These are phyloP conservation scores for Vinca minor DNA, from an alignment of 257 asterid species.

Conservation along the genomic window DNA sequence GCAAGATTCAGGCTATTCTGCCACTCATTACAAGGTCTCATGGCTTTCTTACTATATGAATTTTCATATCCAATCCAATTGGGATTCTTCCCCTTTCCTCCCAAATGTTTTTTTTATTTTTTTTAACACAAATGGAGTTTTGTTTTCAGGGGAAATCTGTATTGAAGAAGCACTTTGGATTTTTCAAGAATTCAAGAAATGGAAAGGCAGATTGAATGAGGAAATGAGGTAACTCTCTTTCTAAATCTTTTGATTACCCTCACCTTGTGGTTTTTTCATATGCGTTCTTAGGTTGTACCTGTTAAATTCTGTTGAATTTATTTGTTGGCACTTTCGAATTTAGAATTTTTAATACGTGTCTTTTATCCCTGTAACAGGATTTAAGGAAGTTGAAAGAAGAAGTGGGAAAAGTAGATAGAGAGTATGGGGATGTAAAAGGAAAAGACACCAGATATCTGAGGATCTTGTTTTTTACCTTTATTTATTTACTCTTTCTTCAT, in stretches of 20 bases:
- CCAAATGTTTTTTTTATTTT: too few species aligned
- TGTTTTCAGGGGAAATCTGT: constrained; percentile 47
- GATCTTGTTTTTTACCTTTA: constrained; percentile 36
- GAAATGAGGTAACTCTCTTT: constrained; percentile 35
- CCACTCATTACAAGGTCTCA: constrained; percentile 44
- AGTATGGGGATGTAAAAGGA: constrained; percentile 26
- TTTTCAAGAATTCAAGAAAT: constrained; percentile 43
- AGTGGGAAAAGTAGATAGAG: constrained; percentile 26
- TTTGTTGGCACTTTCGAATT: too few species aligned
- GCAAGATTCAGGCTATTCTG: constrained; percentile 33
- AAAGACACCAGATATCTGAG: constrained; percentile 33
- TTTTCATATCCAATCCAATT: too few species aligned
- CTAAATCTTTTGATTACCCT: background rate
- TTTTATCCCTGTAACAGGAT: constrained; percentile 20
- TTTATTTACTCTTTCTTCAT: constrained; percentile 31
- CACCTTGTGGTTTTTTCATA: too few species aligned
- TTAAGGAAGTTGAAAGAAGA: constrained; percentile 54
- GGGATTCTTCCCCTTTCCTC: too few species aligned
- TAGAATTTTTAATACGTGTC: too few species aligned
- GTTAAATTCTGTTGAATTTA: too few species aligned
- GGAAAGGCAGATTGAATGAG: constrained; percentile 24
- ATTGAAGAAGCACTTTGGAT: constrained; percentile 45
- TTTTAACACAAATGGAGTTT: background rate
- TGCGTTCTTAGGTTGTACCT: too few species aligned
- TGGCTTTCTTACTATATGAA: too few species aligned